These are phyloP conservation scores for Leishmania major DNA, from an alignment of 208 protist species.

Conservation along the genomic window DNA sequence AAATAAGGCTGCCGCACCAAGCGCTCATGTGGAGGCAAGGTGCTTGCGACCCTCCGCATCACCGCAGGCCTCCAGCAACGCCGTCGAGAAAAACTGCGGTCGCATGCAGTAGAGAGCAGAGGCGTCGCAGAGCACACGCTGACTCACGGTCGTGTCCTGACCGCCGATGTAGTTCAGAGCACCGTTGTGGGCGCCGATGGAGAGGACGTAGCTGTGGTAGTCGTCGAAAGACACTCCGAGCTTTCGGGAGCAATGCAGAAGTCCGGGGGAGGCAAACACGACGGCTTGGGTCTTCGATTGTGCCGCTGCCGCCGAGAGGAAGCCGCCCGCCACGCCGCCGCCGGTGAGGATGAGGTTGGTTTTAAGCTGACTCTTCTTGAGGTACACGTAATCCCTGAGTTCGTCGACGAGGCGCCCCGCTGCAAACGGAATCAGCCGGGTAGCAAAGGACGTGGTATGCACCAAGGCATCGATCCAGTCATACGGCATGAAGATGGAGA, in stretches of 20 bases:
- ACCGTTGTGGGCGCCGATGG: constrained; percentile 47
- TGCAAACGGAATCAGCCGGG: constrained; percentile 44
- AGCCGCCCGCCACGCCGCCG: constrained; percentile 54
- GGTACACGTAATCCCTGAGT: constrained; percentile 30
- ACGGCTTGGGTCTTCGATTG: constrained; percentile 42
- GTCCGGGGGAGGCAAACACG: constrained; percentile 60
- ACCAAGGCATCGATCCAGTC: constrained; percentile 54
- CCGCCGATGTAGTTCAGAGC: constrained; percentile 62
- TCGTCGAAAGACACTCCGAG: constrained; percentile 26
- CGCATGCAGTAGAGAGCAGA: constrained; percentile 38
- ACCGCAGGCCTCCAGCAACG: constrained; percentile 36
- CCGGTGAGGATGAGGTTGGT: constrained; percentile 45
- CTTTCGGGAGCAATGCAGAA: constrained; percentile 51
- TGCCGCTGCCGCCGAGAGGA: constrained; percentile 44
- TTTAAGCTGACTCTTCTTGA: constrained; percentile 8
- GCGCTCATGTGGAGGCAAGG: background rate
- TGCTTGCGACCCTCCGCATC: constrained; percentile 35
- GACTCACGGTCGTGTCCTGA: constrained; percentile 49
- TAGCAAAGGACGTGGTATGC: constrained; percentile 58
- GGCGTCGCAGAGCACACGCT: constrained; percentile 46
- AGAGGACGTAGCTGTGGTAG: constrained; percentile 61
- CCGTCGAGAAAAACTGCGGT: constrained; percentile 45
- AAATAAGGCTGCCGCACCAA: background rate
- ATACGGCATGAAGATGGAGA: constrained; percentile 65
- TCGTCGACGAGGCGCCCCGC: constrained; percentile 25